These are phyloP conservation scores for Pichia sp. DNA, from an alignment of 1,139 yeast genomes.

Conservation along the genomic window DNA sequence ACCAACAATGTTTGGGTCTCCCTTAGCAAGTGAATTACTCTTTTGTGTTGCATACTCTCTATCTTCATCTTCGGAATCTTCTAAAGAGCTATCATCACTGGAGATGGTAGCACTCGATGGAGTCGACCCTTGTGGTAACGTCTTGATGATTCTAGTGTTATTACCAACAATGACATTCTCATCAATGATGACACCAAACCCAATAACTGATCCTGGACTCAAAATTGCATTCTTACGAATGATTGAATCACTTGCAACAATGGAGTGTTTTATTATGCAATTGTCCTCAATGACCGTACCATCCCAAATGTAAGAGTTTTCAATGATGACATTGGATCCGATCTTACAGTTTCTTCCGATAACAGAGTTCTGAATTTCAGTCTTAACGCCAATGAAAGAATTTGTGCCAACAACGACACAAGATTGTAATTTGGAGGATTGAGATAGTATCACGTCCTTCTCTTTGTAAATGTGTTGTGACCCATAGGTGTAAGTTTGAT, in stretches of 20 bases:
- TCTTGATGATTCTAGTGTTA: constrained; percentile 46
- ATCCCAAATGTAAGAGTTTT: constrained; percentile 83
- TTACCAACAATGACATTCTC: constrained; percentile 38
- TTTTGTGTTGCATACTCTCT: background rate
- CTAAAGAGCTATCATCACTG: constrained; percentile 9
- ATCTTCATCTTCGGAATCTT: constrained; percentile 6
- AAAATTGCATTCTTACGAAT: constrained; percentile 47
- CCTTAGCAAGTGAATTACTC: constrained; percentile 5
- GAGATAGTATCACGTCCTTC: constrained; percentile 76
- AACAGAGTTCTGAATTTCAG: constrained; percentile 55
- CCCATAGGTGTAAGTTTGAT: constrained; percentile 71
- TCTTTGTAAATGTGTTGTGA: constrained; percentile 84
- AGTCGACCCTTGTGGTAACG: constrained; percentile 32
- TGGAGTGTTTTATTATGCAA: constrained; percentile 48
- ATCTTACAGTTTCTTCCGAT: constrained; percentile 82
- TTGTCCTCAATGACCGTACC: constrained; percentile 65
- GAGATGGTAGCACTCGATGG: constrained; percentile 7
- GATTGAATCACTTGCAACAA: constrained; percentile 58
- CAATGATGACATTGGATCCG: constrained; percentile 67
- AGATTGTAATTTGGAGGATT: constrained; percentile 76
- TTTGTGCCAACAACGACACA: constrained; percentile 74
- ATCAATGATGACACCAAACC: constrained; percentile 65
- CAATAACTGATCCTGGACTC: constrained; percentile 71
- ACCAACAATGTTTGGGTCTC: constrained; percentile 27
- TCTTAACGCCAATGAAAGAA: constrained; percentile 56